A percentile compares a stretch with the other conserved stretches of the same genome.
Evolutionary conservation across 2,329 filamentous ascomycete species (phyloP).

Genomic region (Rutstroemia sp.): DNA sequence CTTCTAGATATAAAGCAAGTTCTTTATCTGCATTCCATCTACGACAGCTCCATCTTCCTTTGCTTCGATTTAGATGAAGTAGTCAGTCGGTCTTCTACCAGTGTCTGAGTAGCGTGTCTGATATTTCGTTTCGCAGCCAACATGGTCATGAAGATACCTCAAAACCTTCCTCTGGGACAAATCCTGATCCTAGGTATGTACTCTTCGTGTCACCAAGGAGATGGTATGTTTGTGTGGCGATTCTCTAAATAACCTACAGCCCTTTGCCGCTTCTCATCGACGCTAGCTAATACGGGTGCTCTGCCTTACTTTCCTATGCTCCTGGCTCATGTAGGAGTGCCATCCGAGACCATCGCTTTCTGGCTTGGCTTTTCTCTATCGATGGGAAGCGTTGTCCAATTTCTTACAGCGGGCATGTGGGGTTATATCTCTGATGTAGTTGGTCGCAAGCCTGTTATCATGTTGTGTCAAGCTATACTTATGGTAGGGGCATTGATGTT

Average conservation of each 20-base stretch:
- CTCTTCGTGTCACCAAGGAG: background rate
- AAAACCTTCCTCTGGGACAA: background rate
- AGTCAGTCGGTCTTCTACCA: background rate
- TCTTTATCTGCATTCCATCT: no score
- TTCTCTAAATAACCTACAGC: background rate
- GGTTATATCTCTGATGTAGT: slow-evolving; percentile 59
- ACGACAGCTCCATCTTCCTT: no score
- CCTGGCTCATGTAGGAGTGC: background rate
- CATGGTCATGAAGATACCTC: background rate
- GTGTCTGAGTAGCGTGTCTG: background rate
- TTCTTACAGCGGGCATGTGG: slow-evolving; percentile 77
- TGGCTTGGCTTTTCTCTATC: background rate
- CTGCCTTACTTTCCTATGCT: background rate
- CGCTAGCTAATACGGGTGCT: slow-evolving; percentile 5
- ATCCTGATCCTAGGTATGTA: slow-evolving; percentile 1
- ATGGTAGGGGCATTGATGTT: slow-evolving; percentile 56
- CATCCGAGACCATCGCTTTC: background rate
- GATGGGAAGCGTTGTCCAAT: slow-evolving; percentile 75
- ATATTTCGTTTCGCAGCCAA: background rate
- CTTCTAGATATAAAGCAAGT: no score
- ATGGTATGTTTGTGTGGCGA: no score
- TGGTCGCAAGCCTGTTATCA: slow-evolving; percentile 70
- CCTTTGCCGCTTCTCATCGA: background rate
- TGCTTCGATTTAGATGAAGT: background rate
- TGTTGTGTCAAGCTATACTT: slow-evolving; percentile 61